Evolutionary conservation across 1,284 basidiomycete genomes (phyloP).

Genomic region (Puccinia coronata): DNA sequence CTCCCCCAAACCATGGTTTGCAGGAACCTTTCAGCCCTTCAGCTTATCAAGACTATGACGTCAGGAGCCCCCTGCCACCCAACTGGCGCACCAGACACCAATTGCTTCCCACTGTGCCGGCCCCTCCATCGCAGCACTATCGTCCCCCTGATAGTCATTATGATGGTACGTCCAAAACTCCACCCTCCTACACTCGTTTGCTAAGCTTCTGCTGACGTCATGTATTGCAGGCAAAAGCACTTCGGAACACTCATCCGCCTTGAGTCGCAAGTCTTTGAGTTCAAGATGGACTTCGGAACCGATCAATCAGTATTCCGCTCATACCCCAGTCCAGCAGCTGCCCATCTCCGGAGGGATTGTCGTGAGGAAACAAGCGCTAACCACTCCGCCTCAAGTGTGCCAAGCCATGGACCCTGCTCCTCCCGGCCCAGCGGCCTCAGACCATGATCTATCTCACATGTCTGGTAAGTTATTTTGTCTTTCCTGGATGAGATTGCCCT

Average conservation of each 20-base stretch:
- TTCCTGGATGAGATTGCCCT: too few species aligned
- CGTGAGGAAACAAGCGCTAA: conserved; percentile 31
- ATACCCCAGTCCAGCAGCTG: neutral
- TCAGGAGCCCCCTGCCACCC: neutral
- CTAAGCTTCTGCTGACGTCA: neutral
- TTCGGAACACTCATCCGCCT: neutral
- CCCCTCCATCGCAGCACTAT: conserved; percentile 18
- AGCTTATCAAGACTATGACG: conserved; percentile 6
- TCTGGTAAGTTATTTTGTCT: neutral
- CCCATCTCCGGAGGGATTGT: neutral
- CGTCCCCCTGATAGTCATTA: neutral
- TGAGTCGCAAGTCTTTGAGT: conserved; percentile 3
- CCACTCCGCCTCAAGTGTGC: conserved; percentile 25
- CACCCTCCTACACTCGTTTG: neutral
- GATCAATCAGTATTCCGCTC: neutral
- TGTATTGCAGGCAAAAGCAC: neutral
- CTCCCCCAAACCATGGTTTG: neutral
- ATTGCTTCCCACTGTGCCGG: conserved; percentile 34
- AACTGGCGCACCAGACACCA: conserved; percentile 40
- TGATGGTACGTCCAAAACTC: conserved; percentile 11
- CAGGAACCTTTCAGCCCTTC: neutral
- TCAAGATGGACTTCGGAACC: conserved; percentile 34
- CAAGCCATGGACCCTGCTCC: neutral
- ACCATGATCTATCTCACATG: neutral
- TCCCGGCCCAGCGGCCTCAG: neutral